Conservation (phyloP, 2,329 filamentous ascomycete genomes). For the Penicillium sp. region DNA sequence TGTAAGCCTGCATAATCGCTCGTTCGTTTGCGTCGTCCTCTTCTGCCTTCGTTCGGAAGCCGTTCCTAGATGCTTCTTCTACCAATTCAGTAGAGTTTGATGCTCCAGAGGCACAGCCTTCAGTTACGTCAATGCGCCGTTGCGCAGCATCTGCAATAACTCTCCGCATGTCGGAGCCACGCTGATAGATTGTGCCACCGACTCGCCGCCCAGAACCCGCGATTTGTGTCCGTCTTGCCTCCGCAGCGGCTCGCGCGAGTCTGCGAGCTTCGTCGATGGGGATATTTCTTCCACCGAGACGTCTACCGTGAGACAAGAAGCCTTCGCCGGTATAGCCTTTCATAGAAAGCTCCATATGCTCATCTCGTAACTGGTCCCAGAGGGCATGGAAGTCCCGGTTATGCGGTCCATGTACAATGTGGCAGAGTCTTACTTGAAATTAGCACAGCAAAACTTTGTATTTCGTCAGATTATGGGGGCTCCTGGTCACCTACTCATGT, state of each 20-base stretch:
- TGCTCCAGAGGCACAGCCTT: slow-evolving; percentile 76
- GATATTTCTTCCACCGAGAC: slow-evolving; percentile 70
- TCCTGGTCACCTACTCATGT: slow-evolving; percentile 66
- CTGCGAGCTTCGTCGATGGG: slow-evolving; percentile 75
- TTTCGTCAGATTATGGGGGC: no score
- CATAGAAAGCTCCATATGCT: slow-evolving; percentile 74
- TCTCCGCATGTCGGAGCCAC: slow-evolving; percentile 70
- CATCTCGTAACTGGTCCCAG: slow-evolving; percentile 88
- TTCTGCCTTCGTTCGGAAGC: slow-evolving; percentile 82
- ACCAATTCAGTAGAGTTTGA: slow-evolving; percentile 69
- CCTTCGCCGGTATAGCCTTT: slow-evolving; percentile 92
- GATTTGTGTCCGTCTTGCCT: slow-evolving; percentile 65
- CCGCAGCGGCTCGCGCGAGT: slow-evolving; percentile 73
- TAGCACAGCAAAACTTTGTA: no score
- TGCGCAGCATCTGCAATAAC: slow-evolving; percentile 75
- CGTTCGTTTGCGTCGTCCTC: slow-evolving; percentile 87
- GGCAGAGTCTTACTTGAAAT: slow-evolving; percentile 62
- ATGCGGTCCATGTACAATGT: slow-evolving; percentile 84
- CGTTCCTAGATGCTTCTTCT: slow-evolving; percentile 70
- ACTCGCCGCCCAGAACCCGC: slow-evolving; percentile 72
- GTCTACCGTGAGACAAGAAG: slow-evolving; percentile 76
- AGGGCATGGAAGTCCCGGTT: slow-evolving; percentile 80
- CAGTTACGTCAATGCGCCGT: slow-evolving; percentile 67
- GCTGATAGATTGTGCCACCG: slow-evolving; percentile 64
- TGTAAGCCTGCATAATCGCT: slow-evolving; percentile 83